phyloP scores from a whole-genome alignment of 257 asterid species.

The Solanum tarapatanum region DNA sequence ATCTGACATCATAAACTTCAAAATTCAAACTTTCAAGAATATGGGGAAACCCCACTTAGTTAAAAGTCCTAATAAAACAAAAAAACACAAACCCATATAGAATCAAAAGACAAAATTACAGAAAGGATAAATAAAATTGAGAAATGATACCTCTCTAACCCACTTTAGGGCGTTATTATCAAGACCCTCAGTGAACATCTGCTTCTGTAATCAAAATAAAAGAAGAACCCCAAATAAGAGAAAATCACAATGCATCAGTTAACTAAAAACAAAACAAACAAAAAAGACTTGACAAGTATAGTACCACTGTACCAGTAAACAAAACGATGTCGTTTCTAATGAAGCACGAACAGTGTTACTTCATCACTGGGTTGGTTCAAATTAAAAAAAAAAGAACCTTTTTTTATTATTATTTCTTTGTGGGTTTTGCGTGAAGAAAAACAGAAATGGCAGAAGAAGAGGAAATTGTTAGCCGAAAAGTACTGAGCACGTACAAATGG shows the following conservation, averaged over 20 bases:
- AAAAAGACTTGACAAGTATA: neutral
- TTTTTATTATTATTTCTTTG: neutral
- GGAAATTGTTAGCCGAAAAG: neutral
- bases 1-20: neutral
- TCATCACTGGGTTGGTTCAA: neutral
- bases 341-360: neutral
- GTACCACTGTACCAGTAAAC: neutral
- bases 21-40: neutral
- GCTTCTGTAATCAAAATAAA: neutral
- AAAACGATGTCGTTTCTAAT: neutral
- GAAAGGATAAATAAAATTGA: neutral
- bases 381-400: neutral
- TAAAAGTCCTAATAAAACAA: neutral
- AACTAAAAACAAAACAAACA: neutral
- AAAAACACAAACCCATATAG: neutral
- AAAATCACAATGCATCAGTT: neutral
- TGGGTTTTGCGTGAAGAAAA: neutral
- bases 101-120: neutral
- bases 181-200: slow-evolving; percentile 43
- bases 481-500: neutral
- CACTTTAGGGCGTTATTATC: slow-evolving; percentile 41
- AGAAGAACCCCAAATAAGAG: neutral
- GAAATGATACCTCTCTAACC: slow-evolving; percentile 33
- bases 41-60: neutral
- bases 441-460: neutral